These are phyloP conservation scores for Salix exigua DNA, from an alignment of 345 rosid genomes.

Conservation along the genomic window DNA sequence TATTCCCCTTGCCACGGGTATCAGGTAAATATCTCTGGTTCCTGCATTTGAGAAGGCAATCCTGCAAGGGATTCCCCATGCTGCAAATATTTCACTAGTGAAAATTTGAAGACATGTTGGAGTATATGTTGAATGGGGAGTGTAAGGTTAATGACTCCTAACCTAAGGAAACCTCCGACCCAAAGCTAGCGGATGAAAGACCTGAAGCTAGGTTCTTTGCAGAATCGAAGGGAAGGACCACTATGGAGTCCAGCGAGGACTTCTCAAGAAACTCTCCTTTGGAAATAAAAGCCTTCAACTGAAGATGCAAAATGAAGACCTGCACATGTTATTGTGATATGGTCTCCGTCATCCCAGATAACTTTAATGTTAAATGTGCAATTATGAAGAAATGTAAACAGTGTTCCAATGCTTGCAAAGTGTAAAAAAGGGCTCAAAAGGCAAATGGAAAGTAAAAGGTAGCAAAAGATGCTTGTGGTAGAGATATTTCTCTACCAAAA, in stretches of 20 bases:
- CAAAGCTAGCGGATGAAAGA: slow-evolving; percentile 54
- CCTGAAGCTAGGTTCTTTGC: slow-evolving; percentile 38
- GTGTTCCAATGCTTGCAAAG: neutral
- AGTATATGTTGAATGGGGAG: neutral
- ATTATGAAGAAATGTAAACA: neutral
- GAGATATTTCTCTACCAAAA: neutral
- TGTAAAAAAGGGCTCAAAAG: neutral
- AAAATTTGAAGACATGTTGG: slow-evolving; percentile 4
- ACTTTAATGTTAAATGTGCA: neutral
- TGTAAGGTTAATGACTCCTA: slow-evolving; percentile 8
- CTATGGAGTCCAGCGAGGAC: slow-evolving; percentile 20
- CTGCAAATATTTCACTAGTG: slow-evolving; percentile 28
- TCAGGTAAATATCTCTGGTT: slow-evolving; percentile 44
- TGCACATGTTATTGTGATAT: slow-evolving; percentile 18
- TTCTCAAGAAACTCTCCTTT: slow-evolving; percentile 40
- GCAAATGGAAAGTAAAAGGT: neutral
- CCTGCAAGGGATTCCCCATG: slow-evolving; percentile 53
- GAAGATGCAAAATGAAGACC: slow-evolving; percentile 58
- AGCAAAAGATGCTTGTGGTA: neutral
- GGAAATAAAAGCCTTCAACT: slow-evolving; percentile 44
- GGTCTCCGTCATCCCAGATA: neutral
- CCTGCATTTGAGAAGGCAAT: slow-evolving; percentile 59
- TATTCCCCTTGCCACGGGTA: slow-evolving; percentile 40
- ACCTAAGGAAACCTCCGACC: slow-evolving; percentile 62
- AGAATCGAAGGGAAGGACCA: slow-evolving; percentile 27